Evolutionary conservation across 768 basidiomycete genomes (phyloP), one percentile per base, ranked within the genome.

Genomic region (Tulasnella sp.): DNA sequence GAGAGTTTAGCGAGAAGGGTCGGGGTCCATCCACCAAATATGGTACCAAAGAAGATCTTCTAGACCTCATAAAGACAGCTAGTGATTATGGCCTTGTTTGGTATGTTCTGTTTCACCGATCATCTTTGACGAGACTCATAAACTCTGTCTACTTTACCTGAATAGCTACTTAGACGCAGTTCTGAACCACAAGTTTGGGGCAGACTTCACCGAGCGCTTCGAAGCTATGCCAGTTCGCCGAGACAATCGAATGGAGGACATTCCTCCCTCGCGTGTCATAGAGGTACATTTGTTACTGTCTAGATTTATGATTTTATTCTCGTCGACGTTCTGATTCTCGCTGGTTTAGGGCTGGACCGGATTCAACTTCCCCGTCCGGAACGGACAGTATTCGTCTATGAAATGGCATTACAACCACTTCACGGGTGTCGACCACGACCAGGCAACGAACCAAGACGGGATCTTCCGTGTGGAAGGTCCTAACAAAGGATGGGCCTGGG

Each of bases 401-500:
- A 69, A 75, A 12, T 75, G 71, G 76, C 77, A 79, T 72, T 80
- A 77, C 75, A 80, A 80, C 72, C 75, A 77, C 34, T 74, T 77
- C 65, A 75, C 76, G 7, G 75, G 75, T 35, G 81, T 82, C 12
- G 82, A 82, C 74, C 82, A 78, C 64, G 80, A 82, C 71, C 77
- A 78, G 14, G 78, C 77, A 69, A 77, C 77, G 12, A 76, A 78
- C 66, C 79, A 79, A 62, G 80, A 76, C 11, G 63, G 32, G 6
- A 76, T 82, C 62, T 82, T 76, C 76, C 76, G 79, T 75, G 82
- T 82, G 65, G 77, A 80, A 67, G 82, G 82, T 14, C 80, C 81
- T 42, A 79, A 79, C 40, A 82, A 82, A 75, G 71, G 64, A 1
- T 81, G 80, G 80, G 79, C 81, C 2, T 39, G 75, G 2, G 78